A percentile compares a stretch with the other conserved stretches of the same genome.
Evolutionary conservation across 352 stramenopile genomes (phyloP).

Genomic region (Phytophthora capsici): DNA sequence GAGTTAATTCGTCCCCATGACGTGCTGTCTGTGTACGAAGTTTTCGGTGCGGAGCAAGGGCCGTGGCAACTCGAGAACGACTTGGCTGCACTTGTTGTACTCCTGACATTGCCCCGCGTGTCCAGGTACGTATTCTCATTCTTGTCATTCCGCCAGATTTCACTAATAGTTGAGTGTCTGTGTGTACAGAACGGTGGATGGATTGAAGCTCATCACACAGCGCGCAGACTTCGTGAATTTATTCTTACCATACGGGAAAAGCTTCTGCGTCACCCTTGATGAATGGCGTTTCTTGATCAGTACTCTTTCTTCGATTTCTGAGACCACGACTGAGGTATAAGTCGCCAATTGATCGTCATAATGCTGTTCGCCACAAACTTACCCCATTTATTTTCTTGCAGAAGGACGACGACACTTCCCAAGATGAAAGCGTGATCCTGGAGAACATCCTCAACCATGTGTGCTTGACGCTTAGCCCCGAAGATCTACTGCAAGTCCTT

Average conservation of each 20-base stretch:
- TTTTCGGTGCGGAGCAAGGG: background rate
- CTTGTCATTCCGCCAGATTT: background rate
- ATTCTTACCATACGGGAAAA: slow-evolving; percentile 79
- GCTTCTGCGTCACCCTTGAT: slow-evolving; percentile 68
- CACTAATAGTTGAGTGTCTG: slow-evolving; percentile 2
- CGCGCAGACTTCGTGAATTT: slow-evolving; percentile 58
- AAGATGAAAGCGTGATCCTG: slow-evolving; percentile 55
- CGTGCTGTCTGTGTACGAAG: slow-evolving; percentile 44
- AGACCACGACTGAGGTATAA: slow-evolving; percentile 44
- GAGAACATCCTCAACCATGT: slow-evolving; percentile 74
- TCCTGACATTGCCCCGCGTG: slow-evolving; percentile 64
- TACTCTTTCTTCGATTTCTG: slow-evolving; percentile 59
- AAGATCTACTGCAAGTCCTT: slow-evolving; percentile 80
- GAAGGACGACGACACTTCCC: slow-evolving; percentile 1
- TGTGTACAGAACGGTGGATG: slow-evolving; percentile 50
- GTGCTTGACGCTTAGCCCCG: slow-evolving; percentile 71
- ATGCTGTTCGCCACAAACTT: background rate
- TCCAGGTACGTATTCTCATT: slow-evolving; percentile 46
- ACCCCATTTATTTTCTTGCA: slow-evolving; percentile 11
- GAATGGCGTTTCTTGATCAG: slow-evolving; percentile 82
- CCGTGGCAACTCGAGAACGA: slow-evolving; percentile 57
- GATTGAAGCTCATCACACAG: slow-evolving; percentile 65
- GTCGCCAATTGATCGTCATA: background rate
- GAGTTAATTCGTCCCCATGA: slow-evolving; percentile 48
- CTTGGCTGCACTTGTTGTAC: slow-evolving; percentile 66